Percentiles rank a stretch among this genome's conserved stretches.
Evolutionary conservation across 2,329 filamentous ascomycete genomes (phyloP).

Genomic region (Botrytis hyacinthi): DNA sequence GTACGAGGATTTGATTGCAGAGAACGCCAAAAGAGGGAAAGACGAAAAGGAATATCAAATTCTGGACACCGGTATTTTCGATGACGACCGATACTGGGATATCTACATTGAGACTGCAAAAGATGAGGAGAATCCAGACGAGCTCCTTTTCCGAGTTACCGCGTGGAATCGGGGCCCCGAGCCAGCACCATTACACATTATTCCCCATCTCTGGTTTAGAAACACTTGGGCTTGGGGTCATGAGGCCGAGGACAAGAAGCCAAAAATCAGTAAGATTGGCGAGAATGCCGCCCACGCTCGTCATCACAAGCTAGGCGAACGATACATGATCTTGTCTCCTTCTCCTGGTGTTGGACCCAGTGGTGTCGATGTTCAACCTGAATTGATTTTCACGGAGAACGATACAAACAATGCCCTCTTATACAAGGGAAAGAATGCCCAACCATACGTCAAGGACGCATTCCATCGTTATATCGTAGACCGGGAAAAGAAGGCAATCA

Average conservation of each 20-base stretch:
- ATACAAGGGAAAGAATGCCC: conserved; percentile 75
- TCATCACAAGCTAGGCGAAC: conserved; percentile 76
- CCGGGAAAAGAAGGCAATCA: conserved; percentile 75
- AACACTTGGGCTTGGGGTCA: conserved; percentile 97
- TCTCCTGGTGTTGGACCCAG: conserved; percentile 80
- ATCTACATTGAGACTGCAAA: conserved; percentile 97
- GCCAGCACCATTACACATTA: conserved; percentile 84
- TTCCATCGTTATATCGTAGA: conserved; percentile 88
- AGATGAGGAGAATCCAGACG: conserved; percentile 85
- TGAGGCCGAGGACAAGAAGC: conserved; percentile 73
- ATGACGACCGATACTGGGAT: conserved; percentile 92
- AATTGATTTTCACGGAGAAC: conserved; percentile 91
- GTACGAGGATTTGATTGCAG: conserved; percentile 81
- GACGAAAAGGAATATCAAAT: conserved; percentile 88
- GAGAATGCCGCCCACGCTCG: conserved; percentile 72
- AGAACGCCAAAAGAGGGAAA: conserved; percentile 75
- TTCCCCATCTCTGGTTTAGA: conserved; percentile 94
- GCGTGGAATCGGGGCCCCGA: conserved; percentile 95
- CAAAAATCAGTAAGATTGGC: conserved; percentile 65
- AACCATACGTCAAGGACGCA: conserved; percentile 88
- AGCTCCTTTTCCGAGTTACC: conserved; percentile 89
- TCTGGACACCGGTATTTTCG: conserved; percentile 82
- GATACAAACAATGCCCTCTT: conserved; percentile 82
- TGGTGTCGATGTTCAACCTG: conserved; percentile 79
- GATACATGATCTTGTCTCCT: conserved; percentile 81